These are phyloP conservation scores for Hymenoscyphus occultus DNA, from an alignment of 2,329 filamentous ascomycete species.

Conservation along the genomic window DNA sequence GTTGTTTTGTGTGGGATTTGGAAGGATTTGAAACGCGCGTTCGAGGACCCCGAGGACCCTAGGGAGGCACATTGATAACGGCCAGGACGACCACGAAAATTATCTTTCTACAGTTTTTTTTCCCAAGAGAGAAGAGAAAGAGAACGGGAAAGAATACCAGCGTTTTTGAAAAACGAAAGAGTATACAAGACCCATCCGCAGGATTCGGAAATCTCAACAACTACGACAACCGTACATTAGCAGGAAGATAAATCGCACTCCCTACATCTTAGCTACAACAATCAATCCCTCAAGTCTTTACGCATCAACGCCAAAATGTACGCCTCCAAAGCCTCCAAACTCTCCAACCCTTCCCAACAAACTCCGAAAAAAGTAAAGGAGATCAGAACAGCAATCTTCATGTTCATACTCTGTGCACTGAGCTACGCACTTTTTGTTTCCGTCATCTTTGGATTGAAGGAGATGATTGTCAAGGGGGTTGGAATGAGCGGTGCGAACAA, in stretches of 20 bases:
- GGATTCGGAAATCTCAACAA: background rate
- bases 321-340: background rate
- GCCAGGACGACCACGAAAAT: background rate
- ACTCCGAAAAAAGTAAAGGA: constrained; percentile 1
- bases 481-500: background rate
- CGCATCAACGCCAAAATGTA: background rate
- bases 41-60: background rate
- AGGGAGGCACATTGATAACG: background rate
- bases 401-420: constrained; percentile 9
- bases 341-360: background rate
- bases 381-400: constrained; percentile 6
- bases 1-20: background rate
- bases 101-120: background rate
- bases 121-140: background rate
- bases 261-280: background rate
- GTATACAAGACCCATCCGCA: background rate
- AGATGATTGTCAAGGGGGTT: constrained; percentile 2
- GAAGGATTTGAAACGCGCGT: constrained; percentile 1
- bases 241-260: background rate
- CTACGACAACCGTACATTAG: too few species aligned
- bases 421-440: constrained; percentile 10
- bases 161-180: background rate
- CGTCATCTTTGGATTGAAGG: constrained; percentile 8
- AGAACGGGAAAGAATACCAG: background rate
- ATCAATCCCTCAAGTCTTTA: background rate